Evolutionary conservation across 208 protist species (phyloP), one percentile per base, ranked within the genome.

Genomic region (Trypanosoma rangeli): DNA sequence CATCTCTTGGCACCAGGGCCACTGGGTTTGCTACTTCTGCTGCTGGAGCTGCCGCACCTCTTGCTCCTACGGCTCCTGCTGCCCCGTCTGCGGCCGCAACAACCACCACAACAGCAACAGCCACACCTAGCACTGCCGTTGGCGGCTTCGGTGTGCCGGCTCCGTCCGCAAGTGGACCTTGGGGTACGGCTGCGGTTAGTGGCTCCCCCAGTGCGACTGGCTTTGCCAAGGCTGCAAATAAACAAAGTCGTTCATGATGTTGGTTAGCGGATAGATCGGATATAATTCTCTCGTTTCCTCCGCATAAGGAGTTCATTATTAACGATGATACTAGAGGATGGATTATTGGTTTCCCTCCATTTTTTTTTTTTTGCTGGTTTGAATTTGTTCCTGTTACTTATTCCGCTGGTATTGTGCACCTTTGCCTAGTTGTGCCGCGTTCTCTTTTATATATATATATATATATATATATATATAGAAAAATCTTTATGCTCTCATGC

Each of bases 131-230:
- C 29, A 46, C 74, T 33, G 70, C 57, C 31, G 55, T 62, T n/a
- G 53, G 55, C 52, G 69, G 70, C 2, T 64, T 75, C 60, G 75
- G 75, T 61, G 31, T 59, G 26, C 37, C 59, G 7, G 5, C 79
- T 12, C 31, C 61, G 31, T 35, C 76, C 10, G 56, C 76, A 26
- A 55, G 64, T 53, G 49, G 28, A 63, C 48, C 24, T 18, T 68
- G 57, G 28, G 28, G 57, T 60, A 54, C 44, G 24, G 49, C 46
- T 29, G 8, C 28, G 1, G 54, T 74, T 68, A 65, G 65, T 8
- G 59, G 56, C 56, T 57, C 70, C 15, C 66, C 53, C 0, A 70
- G 37, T n/a, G 58, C 73, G 24, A 44, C 73, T 29, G 57, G 39
- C 28, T 65, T 70, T 10, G 66, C 20, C 3, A 55, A 9, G 24